These are phyloP conservation scores for Lathyrus oleraceus DNA, from an alignment of 306 rosid species.

Conservation along the genomic window DNA sequence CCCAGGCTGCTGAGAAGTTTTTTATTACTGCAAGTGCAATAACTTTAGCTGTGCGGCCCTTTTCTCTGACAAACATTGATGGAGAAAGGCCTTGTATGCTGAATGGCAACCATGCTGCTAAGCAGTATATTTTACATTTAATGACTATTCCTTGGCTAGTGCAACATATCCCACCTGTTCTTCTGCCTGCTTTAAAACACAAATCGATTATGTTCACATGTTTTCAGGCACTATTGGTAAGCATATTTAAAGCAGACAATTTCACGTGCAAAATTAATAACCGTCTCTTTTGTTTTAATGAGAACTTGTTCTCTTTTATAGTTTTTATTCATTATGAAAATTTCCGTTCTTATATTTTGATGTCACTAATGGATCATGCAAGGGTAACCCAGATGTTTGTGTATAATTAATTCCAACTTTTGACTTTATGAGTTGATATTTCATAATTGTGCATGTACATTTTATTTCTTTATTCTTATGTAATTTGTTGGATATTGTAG, in stretches of 20 bases:
- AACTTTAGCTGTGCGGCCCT: conserved; percentile 85
- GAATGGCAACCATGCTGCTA: conserved; percentile 59
- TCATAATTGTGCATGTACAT: conserved; percentile 27
- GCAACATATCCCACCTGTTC: conserved; percentile 74
- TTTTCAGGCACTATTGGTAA: conserved; percentile 79
- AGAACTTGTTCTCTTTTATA: conserved; percentile 14
- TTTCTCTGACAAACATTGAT: conserved; percentile 52
- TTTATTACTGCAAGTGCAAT: conserved; percentile 82
- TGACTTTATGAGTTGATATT: conserved; percentile 16
- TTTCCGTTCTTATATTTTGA: background rate
- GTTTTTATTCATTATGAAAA: conserved; percentile 10
- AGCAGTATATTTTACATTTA: conserved; percentile 58
- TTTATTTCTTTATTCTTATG: conserved; percentile 16
- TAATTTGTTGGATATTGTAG: conserved; percentile 26
- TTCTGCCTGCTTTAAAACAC: conserved; percentile 87
- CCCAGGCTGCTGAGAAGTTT: conserved; percentile 60
- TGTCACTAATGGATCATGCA: conserved; percentile 15
- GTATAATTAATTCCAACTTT: conserved; percentile 24
- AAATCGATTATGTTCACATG: conserved; percentile 74
- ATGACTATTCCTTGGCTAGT: conserved; percentile 80
- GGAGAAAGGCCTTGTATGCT: conserved; percentile 38
- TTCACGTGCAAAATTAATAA: conserved; percentile 15
- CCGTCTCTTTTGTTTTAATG: conserved; percentile 17
- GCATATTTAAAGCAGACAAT: conserved; percentile 45
- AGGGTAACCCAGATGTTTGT: conserved; percentile 18